Base-by-base conservation (phyloP, 2,329 filamentous ascomycete species). In the Stachybotrys chlorohalonatus region DNA sequence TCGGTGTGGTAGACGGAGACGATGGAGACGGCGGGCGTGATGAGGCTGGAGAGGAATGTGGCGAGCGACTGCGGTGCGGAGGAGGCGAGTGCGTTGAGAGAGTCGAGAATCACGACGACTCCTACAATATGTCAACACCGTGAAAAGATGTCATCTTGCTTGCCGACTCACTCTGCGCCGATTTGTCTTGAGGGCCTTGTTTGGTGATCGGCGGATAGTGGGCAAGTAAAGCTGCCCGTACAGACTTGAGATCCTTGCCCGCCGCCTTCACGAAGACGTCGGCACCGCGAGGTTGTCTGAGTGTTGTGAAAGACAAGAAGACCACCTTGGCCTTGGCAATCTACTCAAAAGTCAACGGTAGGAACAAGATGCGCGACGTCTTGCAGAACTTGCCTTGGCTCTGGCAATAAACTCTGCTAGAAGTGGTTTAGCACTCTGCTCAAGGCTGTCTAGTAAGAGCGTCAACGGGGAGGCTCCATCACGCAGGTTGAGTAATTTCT, bases 391-490 rank as follows among this genome's bases (percentile, higher is more conserved):
- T 62, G 88, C 89, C 75, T 86, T 89, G 54, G 88, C 90, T 62
- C 92, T 81, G 50, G 78, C 75, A 53, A 89, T 82, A 69, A 93
- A 89, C 69, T 96, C 91, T 16, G 75, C 73, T 2, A 93, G 59
- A 5, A 96, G 72, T 0, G 85, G 85, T 32, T 76, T 78, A 7
- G 85, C 89, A 31, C 85, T 84, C 71, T 96, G 91, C 72, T 95
- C 90, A 32, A 96, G 76, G 39, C 80, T 89, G 70, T 97, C 93
- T 55, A 96, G 77, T 3, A 96, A 72, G 31, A 97, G 75, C 0
- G 92, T 96, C 64, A 97, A 84, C 3, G 93, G 93, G 51, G 90
- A 95, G 13, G 87, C 84, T 55, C 83, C 84, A 69, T 94, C 88
- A 58, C 90, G 82, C 54, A 90, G 76, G 65, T 85, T 89, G 59